These are phyloP conservation scores for Phytophthora tubulina DNA, from an alignment of 352 stramenopile species.

Conservation along the genomic window DNA sequence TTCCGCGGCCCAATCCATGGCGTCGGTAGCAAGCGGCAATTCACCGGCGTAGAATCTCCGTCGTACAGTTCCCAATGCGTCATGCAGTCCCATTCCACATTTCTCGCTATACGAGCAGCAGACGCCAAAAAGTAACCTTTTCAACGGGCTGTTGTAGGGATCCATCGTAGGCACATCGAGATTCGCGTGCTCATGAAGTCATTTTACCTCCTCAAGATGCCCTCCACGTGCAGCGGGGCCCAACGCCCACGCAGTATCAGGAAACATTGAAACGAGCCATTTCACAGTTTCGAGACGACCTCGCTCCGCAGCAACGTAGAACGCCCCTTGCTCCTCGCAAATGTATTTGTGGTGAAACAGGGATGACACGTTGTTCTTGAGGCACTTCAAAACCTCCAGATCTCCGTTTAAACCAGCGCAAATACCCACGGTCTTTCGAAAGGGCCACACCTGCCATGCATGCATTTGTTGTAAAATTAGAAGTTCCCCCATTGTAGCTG, in stretches of 20 bases:
- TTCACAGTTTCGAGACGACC: slow-evolving; percentile 7
- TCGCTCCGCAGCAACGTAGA: slow-evolving; percentile 1
- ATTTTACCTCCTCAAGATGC: slow-evolving; percentile 9
- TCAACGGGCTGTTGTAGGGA: neutral
- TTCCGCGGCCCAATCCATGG: neutral
- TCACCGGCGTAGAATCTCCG: neutral
- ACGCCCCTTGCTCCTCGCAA: neutral
- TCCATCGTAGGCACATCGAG: neutral
- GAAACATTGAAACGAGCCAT: slow-evolving; percentile 12
- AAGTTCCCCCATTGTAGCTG: neutral
- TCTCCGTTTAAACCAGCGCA: neutral
- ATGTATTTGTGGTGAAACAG: neutral
- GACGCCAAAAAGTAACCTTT: neutral
- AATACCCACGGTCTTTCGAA: neutral
- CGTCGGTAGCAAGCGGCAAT: neutral
- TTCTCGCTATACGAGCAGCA: neutral
- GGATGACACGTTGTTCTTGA: neutral
- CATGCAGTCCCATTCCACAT: neutral
- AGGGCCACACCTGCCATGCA: neutral
- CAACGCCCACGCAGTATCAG: neutral
- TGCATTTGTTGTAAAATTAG: neutral
- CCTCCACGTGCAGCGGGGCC: slow-evolving; percentile 3
- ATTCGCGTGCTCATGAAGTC: slow-evolving; percentile 4
- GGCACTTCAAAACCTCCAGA: slow-evolving; percentile 7
- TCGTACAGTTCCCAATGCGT: neutral